Evolutionary conservation across 1,284 basidiomycete species (phyloP).

Genomic region (Rhizoctonia solani): DNA sequence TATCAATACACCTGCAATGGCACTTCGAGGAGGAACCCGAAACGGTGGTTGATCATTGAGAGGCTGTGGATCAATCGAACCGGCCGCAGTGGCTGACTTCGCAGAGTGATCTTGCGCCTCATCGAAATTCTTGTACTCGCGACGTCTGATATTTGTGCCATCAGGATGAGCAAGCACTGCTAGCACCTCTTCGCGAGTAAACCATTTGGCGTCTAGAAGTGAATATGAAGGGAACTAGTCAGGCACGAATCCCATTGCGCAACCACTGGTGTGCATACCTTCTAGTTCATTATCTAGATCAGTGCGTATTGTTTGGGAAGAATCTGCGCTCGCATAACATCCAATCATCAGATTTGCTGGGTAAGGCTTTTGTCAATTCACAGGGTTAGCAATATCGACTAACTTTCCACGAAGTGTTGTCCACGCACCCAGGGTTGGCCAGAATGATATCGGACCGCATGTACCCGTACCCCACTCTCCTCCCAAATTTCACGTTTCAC

Average conservation of each 20-base stretch:
- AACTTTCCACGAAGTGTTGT: conserved; percentile 39
- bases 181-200: conserved; percentile 72
- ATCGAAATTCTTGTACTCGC: conserved; percentile 65
- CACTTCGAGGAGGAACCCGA: conserved; percentile 67
- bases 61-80: conserved; percentile 41
- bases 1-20: conserved; percentile 73
- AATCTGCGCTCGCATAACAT: conserved; percentile 79
- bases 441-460: conserved; percentile 85
- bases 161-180: conserved; percentile 61
- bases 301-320: conserved; percentile 71
- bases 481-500: conserved; percentile 94
- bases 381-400: conserved; percentile 1
- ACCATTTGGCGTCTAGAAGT: conserved; percentile 84
- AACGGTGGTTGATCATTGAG: conserved; percentile 55
- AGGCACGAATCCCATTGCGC: background rate
- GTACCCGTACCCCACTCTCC: conserved; percentile 87
- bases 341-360: conserved; percentile 92
- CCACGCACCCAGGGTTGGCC: conserved; percentile 45
- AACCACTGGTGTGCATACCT: conserved; percentile 51
- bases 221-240: background rate
- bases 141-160: conserved; percentile 58
- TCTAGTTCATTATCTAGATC: conserved; percentile 98
- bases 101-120: conserved; percentile 46
- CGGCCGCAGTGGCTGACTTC: conserved; percentile 44
- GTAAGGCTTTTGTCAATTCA: conserved; percentile 61